Evolutionary conservation across 1,139 yeast species (phyloP), one percentile per base, ranked within the genome.

Genomic region (Suhomyces kunorum): DNA sequence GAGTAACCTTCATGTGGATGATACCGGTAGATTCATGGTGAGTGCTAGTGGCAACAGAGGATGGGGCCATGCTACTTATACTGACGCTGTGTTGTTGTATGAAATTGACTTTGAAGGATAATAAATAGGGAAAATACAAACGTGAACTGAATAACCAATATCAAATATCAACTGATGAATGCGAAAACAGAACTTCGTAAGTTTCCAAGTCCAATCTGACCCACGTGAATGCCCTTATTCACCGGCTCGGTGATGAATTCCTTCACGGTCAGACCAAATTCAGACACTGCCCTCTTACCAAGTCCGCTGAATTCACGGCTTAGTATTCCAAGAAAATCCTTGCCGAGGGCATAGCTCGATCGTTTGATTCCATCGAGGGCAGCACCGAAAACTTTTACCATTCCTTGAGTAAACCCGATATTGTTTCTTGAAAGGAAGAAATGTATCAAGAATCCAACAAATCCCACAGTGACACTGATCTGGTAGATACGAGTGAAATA

Each of bases 1-100:
- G 37, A 70, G 78, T 46, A 76, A 80, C 37, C 66, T 86, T 48
- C 71, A 78, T 47, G 83, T 90, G 24, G 98, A 90, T 58, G 92
- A 89, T 29, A 85, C 92, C 1, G 89, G 95, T 33, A 68, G 92
- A 49, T 92, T 87, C 59, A 74, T 92, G 81, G 78, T 90, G 11
- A 84, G 96, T 56, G 83, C 98, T 1, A 86, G 96, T 61, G 98
- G 98, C 6, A 87, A 86, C 51, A 76, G 98, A 55, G 98, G 98
- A 4, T 90, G 97, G 97, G 78, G 77, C 1, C 92, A 85, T 54
- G 87, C 95, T 3, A 66, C 71, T 24, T 77, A 82, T 29, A 85
- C 95, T 0, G 98, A 92, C 47, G 77, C 83, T 20, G 86, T 87
- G 6, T 74, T 89, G 53, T 72, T 89, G 29, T 90, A 89, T 59